phyloP scores from a whole-genome alignment of 305 asterid species.

The Fraxinus latifolia region DNA sequence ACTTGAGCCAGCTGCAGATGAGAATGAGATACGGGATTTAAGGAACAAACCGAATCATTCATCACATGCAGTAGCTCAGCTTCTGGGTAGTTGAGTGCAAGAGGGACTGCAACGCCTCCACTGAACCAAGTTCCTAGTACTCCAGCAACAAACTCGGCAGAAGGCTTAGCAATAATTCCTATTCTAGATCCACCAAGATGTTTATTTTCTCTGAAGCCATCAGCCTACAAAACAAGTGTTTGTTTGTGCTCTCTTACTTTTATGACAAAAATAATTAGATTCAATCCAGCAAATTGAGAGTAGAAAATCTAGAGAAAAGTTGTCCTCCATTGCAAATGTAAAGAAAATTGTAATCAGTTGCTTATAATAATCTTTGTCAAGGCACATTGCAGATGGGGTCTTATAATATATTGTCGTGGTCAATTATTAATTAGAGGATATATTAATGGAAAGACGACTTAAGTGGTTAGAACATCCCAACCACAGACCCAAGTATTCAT shows the following conservation, averaged over 20 bases:
- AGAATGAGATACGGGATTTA: slow-evolving; percentile 10
- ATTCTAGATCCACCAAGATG: slow-evolving; percentile 69
- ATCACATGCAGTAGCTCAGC: slow-evolving; percentile 87
- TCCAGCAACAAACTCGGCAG: slow-evolving; percentile 88
- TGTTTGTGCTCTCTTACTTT: slow-evolving; percentile 4
- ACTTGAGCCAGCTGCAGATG: slow-evolving; percentile 1
- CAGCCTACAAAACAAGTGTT: not conserved
- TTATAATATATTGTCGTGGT: not conserved
- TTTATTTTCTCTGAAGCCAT: slow-evolving; percentile 26
- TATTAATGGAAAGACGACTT: not conserved
- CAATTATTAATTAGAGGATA: not conserved
- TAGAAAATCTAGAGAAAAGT: not conserved
- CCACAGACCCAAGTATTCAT: not conserved
- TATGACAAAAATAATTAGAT: not conserved
- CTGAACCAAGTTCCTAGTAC: slow-evolving; percentile 86
- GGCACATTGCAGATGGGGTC: not conserved
- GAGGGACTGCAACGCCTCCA: slow-evolving; percentile 96
- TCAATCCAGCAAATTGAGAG: not conserved
- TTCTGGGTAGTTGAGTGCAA: slow-evolving; percentile 96
- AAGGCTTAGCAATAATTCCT: slow-evolving; percentile 90
- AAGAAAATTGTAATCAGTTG: not conserved
- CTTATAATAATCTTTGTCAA: not conserved
- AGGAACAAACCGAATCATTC: slow-evolving; percentile 76
- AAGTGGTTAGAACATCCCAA: not conserved
- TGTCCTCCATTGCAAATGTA: not conserved